A percentile compares a stretch with the other conserved stretches of the same genome.
Conservation (phyloP, 306 rosid species). For the Vigna unguiculata region DNA sequence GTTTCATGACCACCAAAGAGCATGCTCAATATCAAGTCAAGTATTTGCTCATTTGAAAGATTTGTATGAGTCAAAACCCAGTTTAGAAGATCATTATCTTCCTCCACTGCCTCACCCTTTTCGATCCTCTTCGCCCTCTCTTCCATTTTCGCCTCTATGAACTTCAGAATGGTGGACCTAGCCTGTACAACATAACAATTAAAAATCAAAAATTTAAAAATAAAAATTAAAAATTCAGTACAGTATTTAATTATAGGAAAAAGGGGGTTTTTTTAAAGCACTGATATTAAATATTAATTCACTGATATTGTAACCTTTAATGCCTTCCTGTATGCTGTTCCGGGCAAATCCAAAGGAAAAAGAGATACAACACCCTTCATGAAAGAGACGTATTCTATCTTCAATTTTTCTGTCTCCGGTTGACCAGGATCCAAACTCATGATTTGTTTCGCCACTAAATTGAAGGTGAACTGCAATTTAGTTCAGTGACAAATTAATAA, state of each 20-base stretch:
- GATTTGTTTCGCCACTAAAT: constrained; percentile 85
- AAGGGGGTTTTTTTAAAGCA: not conserved
- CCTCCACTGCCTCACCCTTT: constrained; percentile 47
- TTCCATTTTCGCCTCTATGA: constrained; percentile 50
- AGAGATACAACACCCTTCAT: constrained; percentile 88
- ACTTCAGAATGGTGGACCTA: constrained; percentile 62
- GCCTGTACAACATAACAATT: constrained; percentile 36
- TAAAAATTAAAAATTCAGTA: not conserved
- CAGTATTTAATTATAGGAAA: not conserved
- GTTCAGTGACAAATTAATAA: not conserved
- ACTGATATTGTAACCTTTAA: constrained; percentile 57
- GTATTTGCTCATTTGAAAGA: constrained; percentile 90
- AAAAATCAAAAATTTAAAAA: not conserved
- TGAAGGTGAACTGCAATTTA: constrained; percentile 83
- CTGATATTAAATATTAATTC: not conserved
- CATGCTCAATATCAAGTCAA: constrained; percentile 85
- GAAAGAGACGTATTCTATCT: constrained; percentile 80
- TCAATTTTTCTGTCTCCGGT: constrained; percentile 78
- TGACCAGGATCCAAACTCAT: constrained; percentile 93
- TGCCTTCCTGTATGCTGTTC: constrained; percentile 86
- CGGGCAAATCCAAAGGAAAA: constrained; percentile 84
- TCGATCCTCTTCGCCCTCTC: constrained; percentile 33
- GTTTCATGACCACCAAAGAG: constrained; percentile 98
- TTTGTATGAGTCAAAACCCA: constrained; percentile 87
- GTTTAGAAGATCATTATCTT: constrained; percentile 82